Base-by-base conservation (phyloP, 441 rosid species). In the Geranium incanum region DNA sequence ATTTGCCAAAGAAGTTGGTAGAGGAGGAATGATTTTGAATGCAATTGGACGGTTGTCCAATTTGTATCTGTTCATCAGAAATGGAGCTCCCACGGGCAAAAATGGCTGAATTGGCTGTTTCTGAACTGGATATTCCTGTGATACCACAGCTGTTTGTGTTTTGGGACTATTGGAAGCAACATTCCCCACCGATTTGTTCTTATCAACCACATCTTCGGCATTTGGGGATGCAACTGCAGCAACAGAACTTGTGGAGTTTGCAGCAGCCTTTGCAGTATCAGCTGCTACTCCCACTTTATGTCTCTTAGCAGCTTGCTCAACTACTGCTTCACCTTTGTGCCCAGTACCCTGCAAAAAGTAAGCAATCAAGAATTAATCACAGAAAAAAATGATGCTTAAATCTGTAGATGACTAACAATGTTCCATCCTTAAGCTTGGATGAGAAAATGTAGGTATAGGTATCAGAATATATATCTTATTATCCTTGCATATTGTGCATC, bases 1-100 rank as follows among this genome's bases (percentile, higher is more conserved):
- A 86, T 88, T 86, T n/a, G 86, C 86, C 76, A 95, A 86, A 69
- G 87, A 93, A 76, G 78, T 55, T 3, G 99, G 97, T 77, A 92
- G 80, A 67, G 99, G 97, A 52, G 91, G 90, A 43, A 75, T 69
- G 55, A 95, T 81, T 80, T 78, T 91, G 74, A 95, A 89, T 68
- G 94, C 68, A 28, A 92, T 85, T 28, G 98, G 85, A 39, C 94
- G 96, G 81, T 88, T 86, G 81, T 95, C 99, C 81, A 92, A 77
- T 78, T 87, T 92, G 88, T 86, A 91, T 85, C 87, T 84, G 82
- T 88, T 94, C 62, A 70, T 69, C 74, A 59, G 38, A 77, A 75
- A 83, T 50, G 92, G 57, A 80, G 76, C 28, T 36, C 83, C 80
- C 5, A 60, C 69, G 68, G 89, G 38, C 68, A 81, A 70, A 33